Base-by-base conservation (phyloP, 768 basidiomycete genomes). In the Termitomyces sp. region DNA sequence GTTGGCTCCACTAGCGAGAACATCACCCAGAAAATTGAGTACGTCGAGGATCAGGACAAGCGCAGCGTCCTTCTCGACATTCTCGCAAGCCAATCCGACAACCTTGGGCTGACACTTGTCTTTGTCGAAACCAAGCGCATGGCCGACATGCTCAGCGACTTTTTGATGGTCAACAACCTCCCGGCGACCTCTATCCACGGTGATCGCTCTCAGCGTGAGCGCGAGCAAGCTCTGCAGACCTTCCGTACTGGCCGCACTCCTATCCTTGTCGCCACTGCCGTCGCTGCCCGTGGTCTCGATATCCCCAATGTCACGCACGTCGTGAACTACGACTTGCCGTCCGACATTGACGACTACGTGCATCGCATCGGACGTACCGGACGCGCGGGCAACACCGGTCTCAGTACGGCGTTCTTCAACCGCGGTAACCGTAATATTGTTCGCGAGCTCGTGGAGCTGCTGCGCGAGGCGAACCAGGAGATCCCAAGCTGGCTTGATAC, bases 81-180 rank as follows among this genome's bases (percentile, higher is more conserved):
- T 59, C 84, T 99, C 53, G 85, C 85, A 42, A 90, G 92, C 34
- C 87, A 94, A 62, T 78, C 82, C 59, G 71, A 85, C 67, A 74
- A 76, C 40, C 57, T 78, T 17, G 94, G 94, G 34, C 79, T 98
- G 29, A 94, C 95, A 17, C 86, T 99, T 51, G 87, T 99, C 66
- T 99, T 99, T 72, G 96, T 98, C 59, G 97, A 99, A 82, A 99
- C 97, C 55, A 99, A 99, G 79, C 85, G 96, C 62, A 98, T 98
- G 95, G 97, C 97, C 31, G 97, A 99, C 66, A 91, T 90, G 86
- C 82, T 99, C 12, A 97, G 94, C 68, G 97, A 97, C 69, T 99
- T 95, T 82, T 80, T 99, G 64, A 85, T 92, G 76, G 69, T 74
- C 55, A 88, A 92, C 74, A 75, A 82, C 66, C 83, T 97, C 60